Conservation (phyloP, 768 basidiomycete genomes). For the Rhizopogon vulgaris region DNA sequence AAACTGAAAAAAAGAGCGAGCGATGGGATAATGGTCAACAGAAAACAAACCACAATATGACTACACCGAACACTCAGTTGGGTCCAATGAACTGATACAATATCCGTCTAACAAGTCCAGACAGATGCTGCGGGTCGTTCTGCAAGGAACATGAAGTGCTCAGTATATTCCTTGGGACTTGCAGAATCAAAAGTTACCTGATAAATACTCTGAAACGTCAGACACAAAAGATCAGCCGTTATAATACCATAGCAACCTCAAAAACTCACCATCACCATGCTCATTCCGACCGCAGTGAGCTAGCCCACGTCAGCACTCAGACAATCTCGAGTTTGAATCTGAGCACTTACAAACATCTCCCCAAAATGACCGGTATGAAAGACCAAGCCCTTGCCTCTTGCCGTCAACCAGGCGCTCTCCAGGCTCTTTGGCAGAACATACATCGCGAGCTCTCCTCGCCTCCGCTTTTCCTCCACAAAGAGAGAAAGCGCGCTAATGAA, state of each 20-base stretch:
- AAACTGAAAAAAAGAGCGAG: too few relatives aligned
- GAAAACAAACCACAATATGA: too few relatives aligned
- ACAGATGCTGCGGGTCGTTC: conserved; percentile 76
- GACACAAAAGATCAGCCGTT: too few relatives aligned
- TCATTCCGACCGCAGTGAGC: conserved; percentile 76
- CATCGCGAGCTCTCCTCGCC: too few relatives aligned
- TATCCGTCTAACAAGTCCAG: conserved; percentile 72
- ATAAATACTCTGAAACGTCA: too few relatives aligned
- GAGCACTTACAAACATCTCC: too few relatives aligned
- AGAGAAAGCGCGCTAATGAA: too few relatives aligned
- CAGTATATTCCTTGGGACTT: background rate
- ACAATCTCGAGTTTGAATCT: conserved; percentile 22
- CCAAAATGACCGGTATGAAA: conserved; percentile 36
- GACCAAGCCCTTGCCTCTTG: conserved; percentile 70
- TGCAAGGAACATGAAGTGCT: conserved; percentile 12
- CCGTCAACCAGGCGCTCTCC: conserved; percentile 85
- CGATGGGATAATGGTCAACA: too few relatives aligned
- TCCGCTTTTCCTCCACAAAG: too few relatives aligned
- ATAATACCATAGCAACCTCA: too few relatives aligned
- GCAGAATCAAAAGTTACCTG: background rate
- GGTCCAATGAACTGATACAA: conserved; percentile 89
- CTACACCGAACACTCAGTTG: conserved; percentile 37
- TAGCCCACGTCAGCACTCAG: conserved; percentile 20
- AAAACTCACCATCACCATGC: conserved; percentile 77
- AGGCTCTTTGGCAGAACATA: conserved; percentile 68